These are phyloP conservation scores for Thalassiosira sp. DNA, from an alignment of 352 stramenopile genomes.

Conservation along the genomic window DNA sequence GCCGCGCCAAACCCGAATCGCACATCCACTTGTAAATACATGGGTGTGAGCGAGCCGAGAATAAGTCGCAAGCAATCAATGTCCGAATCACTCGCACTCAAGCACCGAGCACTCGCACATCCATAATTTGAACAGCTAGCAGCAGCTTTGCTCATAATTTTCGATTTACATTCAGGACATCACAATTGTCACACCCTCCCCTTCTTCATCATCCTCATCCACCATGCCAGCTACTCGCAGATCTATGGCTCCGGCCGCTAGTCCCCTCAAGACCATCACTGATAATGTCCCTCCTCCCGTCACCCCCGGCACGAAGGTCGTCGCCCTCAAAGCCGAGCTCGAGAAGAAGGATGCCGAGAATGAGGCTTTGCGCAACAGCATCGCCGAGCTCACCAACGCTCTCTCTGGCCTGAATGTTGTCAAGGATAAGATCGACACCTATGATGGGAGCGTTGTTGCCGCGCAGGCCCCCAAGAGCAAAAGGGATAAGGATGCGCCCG, in stretches of 20 bases:
- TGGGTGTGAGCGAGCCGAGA: not conserved
- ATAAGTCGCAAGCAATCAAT: not conserved
- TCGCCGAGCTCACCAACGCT: constrained; percentile 17
- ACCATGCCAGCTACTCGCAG: constrained; percentile 1
- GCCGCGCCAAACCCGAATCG: not conserved
- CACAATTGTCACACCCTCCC: not conserved
- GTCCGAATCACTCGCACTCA: too few species aligned
- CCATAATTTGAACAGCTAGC: too few species aligned
- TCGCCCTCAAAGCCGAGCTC: constrained; percentile 16
- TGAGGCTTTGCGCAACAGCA: constrained; percentile 17
- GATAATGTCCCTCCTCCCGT: constrained; percentile 15
- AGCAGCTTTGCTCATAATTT: too few species aligned
- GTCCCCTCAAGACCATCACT: constrained; percentile 13
- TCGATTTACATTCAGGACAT: not conserved
- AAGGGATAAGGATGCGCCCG: constrained; percentile 11
- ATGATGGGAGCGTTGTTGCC: constrained; percentile 4
- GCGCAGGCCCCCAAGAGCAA: constrained; percentile 15
- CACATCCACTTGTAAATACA: not conserved
- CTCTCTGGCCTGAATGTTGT: constrained; percentile 19
- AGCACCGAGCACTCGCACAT: not conserved
- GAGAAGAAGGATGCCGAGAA: constrained; percentile 29
- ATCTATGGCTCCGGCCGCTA: constrained; percentile 12
- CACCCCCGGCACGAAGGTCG: constrained; percentile 17
- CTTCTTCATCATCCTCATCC: constrained; percentile 4
- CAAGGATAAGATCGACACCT: constrained; percentile 17